Percentiles rank a stretch among this genome's conserved stretches.
These are phyloP conservation scores for Aspergillus bombycis DNA, from an alignment of 2,329 filamentous ascomycete genomes.

Conservation along the genomic window DNA sequence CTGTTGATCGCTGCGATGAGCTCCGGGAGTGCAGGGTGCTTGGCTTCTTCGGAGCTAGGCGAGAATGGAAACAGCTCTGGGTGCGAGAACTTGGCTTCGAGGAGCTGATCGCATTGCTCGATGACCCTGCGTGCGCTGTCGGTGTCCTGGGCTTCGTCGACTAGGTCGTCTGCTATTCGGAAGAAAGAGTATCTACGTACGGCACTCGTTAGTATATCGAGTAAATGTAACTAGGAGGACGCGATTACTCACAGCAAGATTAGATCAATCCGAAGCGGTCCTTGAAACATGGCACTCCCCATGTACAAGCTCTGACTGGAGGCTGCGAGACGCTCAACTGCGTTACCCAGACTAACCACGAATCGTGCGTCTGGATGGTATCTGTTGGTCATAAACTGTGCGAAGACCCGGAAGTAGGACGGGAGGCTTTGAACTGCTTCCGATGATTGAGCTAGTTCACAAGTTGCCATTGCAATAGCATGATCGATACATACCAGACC, in stretches of 20 bases:
- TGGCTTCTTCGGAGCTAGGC: neutral
- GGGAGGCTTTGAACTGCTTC: neutral
- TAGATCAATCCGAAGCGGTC: slow-evolving; percentile 68
- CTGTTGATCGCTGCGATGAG: slow-evolving; percentile 51
- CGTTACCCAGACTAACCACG: slow-evolving; percentile 62
- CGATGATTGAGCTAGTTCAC: neutral
- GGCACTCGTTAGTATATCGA: slow-evolving; percentile 13
- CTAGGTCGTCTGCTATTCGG: slow-evolving; percentile 71
- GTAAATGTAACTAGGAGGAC: neutral
- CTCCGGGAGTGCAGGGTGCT: neutral
- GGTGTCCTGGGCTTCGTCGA: slow-evolving; percentile 63
- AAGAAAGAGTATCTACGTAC: slow-evolving; percentile 68
- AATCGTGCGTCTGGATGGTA: slow-evolving; percentile 59
- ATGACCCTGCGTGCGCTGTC: neutral
- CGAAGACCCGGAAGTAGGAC: slow-evolving; percentile 27
- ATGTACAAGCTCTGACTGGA: slow-evolving; percentile 77
- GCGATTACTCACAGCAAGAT: slow-evolving; percentile 58
- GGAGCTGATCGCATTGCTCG: neutral
- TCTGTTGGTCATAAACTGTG: slow-evolving; percentile 28
- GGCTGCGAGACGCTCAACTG: slow-evolving; percentile 58
- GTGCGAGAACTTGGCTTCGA: neutral
- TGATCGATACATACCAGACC: slow-evolving; percentile 72
- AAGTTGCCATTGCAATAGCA: slow-evolving; percentile 62
- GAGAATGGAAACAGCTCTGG: neutral
- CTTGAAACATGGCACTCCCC: slow-evolving; percentile 70